Base-by-base conservation (phyloP, 2,329 filamentous ascomycete genomes). In the Sporothrix phasma region DNA sequence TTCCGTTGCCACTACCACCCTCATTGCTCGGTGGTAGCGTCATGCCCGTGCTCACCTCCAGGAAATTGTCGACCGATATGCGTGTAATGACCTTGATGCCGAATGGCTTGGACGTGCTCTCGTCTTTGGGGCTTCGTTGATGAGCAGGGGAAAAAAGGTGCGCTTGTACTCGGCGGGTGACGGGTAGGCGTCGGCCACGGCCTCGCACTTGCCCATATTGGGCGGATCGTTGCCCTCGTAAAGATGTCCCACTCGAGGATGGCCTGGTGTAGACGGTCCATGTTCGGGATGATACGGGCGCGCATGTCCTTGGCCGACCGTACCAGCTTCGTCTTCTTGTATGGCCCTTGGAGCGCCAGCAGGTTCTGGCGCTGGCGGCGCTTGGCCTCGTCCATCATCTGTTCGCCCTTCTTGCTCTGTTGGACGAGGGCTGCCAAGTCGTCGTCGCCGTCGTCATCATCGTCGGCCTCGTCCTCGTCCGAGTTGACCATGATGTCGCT, bases 221-320 rank as follows among this genome's bases (percentile, higher is more conserved):
- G 94, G 92, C 5, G 94, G 94, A 65, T 92, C 89, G 71, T 92
- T 90, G 31, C 92, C 91, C 53, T 86, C 79, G 71, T 96, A 89
- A 74, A 99, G 69, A 95, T 96, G 69, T 99, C 90, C 94, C 94
- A 99, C 64, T 88, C 84, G 3, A 99, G 83, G 60, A 99, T 91
- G 19, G 88, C 88, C 70, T 89, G 87, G 73, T 97, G 94, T 34
- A 99, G 77, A 17, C 85, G 81, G 43, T 91, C 88, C 76, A 99
- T 88, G 68, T 95, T 90, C 7, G 95, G 94, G 37, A 92, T 89
- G 66, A 99, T 81, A 67, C 94, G 88, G 68, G 94, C 93, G 69
- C 93, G 88, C 85, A 97, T 93, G 75, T 99, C 94, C 75, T 96
- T 96, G 53, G 88, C 85, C 17, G 92, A 93, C 59, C 93, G 85